Base-by-base conservation (phyloP, 306 rosid genomes). In the Morella rubra region DNA sequence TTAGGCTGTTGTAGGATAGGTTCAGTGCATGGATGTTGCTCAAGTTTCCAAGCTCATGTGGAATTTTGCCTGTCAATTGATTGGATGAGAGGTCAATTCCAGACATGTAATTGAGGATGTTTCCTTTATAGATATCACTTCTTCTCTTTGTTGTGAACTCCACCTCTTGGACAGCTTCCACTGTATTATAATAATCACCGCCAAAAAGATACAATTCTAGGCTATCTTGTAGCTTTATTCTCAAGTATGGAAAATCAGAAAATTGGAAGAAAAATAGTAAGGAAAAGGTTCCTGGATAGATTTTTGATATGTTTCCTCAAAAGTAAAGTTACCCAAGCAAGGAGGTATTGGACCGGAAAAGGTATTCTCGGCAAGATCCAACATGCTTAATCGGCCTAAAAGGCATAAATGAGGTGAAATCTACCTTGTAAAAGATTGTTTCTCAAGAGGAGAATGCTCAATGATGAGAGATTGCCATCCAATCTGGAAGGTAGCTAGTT, bases 81-180 rank as follows among this genome's bases (percentile, higher is more conserved):
- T 69, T 69, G 73, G 9, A 22, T 0, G 73, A 69, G 15, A 69
- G 40, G 50, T 69, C 73, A 7, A 69, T 44, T 45, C 41, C 73
- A 69, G 55, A 69, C 41, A 69, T 42, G 11, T 42, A 24, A 10
- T 47, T 4, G 1, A 69, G 73, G 55, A 44, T 11, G 11, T n/a
- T 44, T 5, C 73, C 73, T 6, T 20, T 69, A 13, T 69, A 69
- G 10, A 37, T 1, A 14, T 10, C 9, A 5, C 55, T 6, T 11
- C 40, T 42, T 0, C 19, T n/a, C 32, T 69, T 69, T 69, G 73
- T 69, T 14, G 73, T 9, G 24, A 69, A 46, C 24, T 44, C 27
- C 14, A 69, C 55, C 22, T 18, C 15, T 47, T 44, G 37, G 0
- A 2, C 3, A 2, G 3, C 32, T 10, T 41, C 73, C 15, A 32